phyloP scores from a whole-genome alignment of 257 asterid species.

The Misopates orontium region DNA sequence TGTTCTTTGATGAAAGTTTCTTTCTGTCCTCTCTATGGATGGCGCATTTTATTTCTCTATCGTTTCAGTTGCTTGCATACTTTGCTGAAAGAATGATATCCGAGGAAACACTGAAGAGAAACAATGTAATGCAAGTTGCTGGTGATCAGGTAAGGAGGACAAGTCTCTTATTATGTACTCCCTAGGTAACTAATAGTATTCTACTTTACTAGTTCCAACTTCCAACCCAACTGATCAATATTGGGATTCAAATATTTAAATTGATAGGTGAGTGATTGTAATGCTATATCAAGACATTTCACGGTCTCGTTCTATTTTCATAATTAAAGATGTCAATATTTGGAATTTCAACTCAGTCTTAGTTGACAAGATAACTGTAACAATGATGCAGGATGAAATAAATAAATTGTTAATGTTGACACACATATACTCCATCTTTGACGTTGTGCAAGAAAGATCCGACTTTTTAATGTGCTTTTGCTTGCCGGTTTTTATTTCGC shows the following conservation, averaged over 20 bases:
- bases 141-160: slow-evolving; percentile 60
- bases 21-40: background rate
- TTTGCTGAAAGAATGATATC: slow-evolving; percentile 79
- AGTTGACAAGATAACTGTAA: no score
- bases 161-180: background rate
- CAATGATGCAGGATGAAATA: background rate
- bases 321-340: background rate
- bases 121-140: slow-evolving; percentile 66
- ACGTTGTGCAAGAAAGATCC: background rate
- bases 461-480: background rate
- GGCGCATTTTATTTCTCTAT: slow-evolving; percentile 2
- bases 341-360: no score
- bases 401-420: background rate
- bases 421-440: background rate
- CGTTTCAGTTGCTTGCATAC: slow-evolving; percentile 57
- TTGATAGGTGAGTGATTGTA: background rate
- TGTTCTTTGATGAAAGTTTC: background rate
- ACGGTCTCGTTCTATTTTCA: slow-evolving; percentile 12
- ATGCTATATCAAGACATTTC: background rate
- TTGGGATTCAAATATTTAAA: background rate
- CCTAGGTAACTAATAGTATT: background rate
- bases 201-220: background rate
- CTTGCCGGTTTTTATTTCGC: slow-evolving; percentile 5
- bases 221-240: background rate
- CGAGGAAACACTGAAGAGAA: slow-evolving; percentile 60